Evolutionary conservation across 2,329 filamentous ascomycete genomes (phyloP), one percentile per base, ranked within the genome.

Genomic region (Bimuria novae-zelandiae): DNA sequence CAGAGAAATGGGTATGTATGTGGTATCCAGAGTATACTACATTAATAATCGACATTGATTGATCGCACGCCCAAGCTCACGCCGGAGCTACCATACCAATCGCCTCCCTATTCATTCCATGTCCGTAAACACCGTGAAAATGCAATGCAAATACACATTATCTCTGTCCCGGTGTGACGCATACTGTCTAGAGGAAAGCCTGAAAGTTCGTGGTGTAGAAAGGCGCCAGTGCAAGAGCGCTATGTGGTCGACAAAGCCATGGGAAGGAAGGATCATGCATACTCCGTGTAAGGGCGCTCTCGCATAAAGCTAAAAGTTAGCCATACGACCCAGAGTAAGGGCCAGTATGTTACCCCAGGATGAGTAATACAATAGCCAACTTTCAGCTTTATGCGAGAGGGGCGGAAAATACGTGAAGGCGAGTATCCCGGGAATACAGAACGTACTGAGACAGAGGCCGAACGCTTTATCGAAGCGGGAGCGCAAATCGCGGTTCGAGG

Each of bases 1-100:
- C 12, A 3, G n/a, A 12, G 14, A 14, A 44, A n/a, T 12, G 27
- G 41, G 16, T 44, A 44, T 32, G 41, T 27, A 44, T 32, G 41
- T 44, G 41, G 17, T 32, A 33, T 44, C 33, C 41, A 44, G 25
- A 10, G 16, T 44, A 44, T 44, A 33, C 41, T 44, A 44, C 41
- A 44, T 4, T 21, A 44, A 44, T 12, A 22, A 32, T 44, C 12
- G 27, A 32, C 16, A 27, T 10, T 27, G 8, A 17, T 36, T 16
- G 14, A 30, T 29, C 6, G 41, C 40, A 30, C 41, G 27, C 41
- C 27, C 17, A 33, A 44, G 25, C 27, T 44, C 41, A 17, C 41
- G 41, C 41, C 27, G 41, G 41, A 44, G 29, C 27, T 27, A n/a
- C 40, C 41, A 44, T 33, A 27, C 41, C 19, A 17, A 17, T 12